Base-by-base conservation (phyloP, 108 stramenopile species). In the Stephanodiscus minutulus region DNA sequence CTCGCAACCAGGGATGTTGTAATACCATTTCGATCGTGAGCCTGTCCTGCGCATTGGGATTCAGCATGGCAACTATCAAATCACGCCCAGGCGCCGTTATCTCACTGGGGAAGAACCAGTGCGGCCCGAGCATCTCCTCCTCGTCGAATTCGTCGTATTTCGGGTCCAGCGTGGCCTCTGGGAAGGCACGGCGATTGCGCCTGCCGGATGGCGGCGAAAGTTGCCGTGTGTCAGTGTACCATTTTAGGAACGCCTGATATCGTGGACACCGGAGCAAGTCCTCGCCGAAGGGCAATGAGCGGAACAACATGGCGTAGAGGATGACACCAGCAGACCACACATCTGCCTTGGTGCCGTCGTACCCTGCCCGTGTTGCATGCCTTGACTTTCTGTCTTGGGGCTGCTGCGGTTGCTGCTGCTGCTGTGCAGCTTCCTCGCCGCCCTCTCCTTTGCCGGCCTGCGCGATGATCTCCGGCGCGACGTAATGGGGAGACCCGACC, bases 291-390 rank as follows among this genome's bases (percentile, higher is more conserved):
- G 96, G 96, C 6, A 96, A 71, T 29, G 91, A 92, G 27, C 88
- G 86, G 58, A 89, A 92, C 9, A 96, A 80, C 91, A 95, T 93
- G 35, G 91, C 91, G 64, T 94, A 96, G 18, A 96, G 72, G 53
- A 96, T 96, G 35, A 96, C 93, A 52, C 96, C 96, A n/a, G 93
- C 90, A 70, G 92, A 93, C 96, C 96, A 96, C 0, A 94, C 91
- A 81, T 96, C 96, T 5, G 92, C 96, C 67, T 93, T 93, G 35
- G 88, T 84, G 11, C 96, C 96, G 69, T 96, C 96, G 68, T 96
- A 96, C 10, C 90, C 90, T 15, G 18, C 55, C 41, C 24, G 59
- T 53, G n/a, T 57, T 59, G 33, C 61, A 63, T 33, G 49, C 22
- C 56, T 76, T 60, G 47, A 47, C 65, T 64, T 74, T 74, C 64